phyloP scores from a whole-genome alignment of 2,329 filamentous ascomycete species.

The Colletotrichum caudatum region DNA sequence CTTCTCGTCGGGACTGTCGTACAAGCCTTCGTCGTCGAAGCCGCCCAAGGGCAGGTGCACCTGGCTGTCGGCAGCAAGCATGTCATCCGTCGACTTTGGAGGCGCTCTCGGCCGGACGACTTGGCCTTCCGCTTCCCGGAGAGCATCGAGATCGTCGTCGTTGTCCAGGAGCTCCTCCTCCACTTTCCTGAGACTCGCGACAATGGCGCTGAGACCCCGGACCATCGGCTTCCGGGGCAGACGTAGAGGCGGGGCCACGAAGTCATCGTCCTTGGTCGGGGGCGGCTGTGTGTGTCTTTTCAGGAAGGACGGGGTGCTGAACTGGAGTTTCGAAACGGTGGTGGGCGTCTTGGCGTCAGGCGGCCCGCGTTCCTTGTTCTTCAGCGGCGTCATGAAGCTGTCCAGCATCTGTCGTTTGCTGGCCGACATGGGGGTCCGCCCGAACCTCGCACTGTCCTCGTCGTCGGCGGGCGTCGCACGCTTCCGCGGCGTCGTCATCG shows the following conservation, averaged over 20 bases:
- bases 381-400: conserved; percentile 74
- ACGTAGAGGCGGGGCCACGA: conserved; percentile 62
- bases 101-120: conserved; percentile 45
- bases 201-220: conserved; percentile 79
- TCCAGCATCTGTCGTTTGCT: conserved; percentile 73
- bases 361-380: conserved; percentile 57
- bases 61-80: conserved; percentile 60
- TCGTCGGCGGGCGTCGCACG: conserved; percentile 49
- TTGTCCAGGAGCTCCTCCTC: conserved; percentile 77
- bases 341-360: conserved; percentile 58
- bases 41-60: conserved; percentile 64
- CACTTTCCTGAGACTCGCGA: conserved; percentile 76
- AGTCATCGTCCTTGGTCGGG: conserved; percentile 68
- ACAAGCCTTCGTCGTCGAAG: conserved; percentile 72
- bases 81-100: conserved; percentile 48
- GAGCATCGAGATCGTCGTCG: conserved; percentile 79
- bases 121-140: conserved; percentile 76
- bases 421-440: conserved; percentile 65
- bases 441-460: conserved; percentile 50
- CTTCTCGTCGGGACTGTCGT: conserved; percentile 68
- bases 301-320: conserved; percentile 81
- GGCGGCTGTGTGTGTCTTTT: conserved; percentile 60
- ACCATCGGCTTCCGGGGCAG: conserved; percentile 72
- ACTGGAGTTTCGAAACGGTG: conserved; percentile 67
- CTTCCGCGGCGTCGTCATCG: conserved; percentile 63